Percentiles rank a stretch among this genome's conserved stretches.
Evolutionary conservation across 768 basidiomycete genomes (phyloP).

Genomic region (Suillus americanus): DNA sequence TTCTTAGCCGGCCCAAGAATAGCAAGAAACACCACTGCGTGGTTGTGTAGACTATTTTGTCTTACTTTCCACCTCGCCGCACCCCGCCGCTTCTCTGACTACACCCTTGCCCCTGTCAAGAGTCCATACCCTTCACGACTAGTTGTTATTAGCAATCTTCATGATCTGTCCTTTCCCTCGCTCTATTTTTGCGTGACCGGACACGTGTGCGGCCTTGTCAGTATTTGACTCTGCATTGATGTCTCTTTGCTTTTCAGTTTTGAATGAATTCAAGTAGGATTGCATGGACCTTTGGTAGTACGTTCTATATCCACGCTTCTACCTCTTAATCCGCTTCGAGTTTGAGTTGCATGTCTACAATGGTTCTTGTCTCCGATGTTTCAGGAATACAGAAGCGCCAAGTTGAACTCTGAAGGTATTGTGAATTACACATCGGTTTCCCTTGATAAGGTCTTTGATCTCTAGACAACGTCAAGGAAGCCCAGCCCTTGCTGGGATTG

Average conservation of each 20-base stretch:
- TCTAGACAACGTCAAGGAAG: neutral
- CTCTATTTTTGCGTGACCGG: conserved; percentile 17
- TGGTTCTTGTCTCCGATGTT: neutral
- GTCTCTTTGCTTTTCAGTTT: conserved; percentile 7
- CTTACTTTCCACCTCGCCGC: conserved; percentile 15
- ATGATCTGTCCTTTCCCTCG: conserved; percentile 32
- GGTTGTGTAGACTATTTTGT: conserved; percentile 40
- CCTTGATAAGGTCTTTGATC: neutral
- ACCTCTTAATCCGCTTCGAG: neutral
- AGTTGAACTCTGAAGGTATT: neutral
- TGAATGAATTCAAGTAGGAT: conserved; percentile 7
- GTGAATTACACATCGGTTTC: neutral
- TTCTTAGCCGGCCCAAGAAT: conserved; percentile 57
- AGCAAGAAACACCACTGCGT: conserved; percentile 44
- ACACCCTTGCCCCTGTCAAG: conserved; percentile 19
- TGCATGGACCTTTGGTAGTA: conserved; percentile 3
- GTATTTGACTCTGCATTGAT: conserved; percentile 3
- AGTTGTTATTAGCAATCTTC: conserved; percentile 35
- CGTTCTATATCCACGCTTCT: conserved; percentile 3
- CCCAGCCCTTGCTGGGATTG: neutral
- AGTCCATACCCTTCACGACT: conserved; percentile 39
- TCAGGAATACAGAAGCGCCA: neutral
- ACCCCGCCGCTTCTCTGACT: conserved; percentile 14
- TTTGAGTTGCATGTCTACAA: neutral
- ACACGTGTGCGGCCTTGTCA: conserved; percentile 4